Evolutionary conservation across 2,329 filamentous ascomycete genomes (phyloP).

Genomic region (Neofusicoccum kwambonambiense): DNA sequence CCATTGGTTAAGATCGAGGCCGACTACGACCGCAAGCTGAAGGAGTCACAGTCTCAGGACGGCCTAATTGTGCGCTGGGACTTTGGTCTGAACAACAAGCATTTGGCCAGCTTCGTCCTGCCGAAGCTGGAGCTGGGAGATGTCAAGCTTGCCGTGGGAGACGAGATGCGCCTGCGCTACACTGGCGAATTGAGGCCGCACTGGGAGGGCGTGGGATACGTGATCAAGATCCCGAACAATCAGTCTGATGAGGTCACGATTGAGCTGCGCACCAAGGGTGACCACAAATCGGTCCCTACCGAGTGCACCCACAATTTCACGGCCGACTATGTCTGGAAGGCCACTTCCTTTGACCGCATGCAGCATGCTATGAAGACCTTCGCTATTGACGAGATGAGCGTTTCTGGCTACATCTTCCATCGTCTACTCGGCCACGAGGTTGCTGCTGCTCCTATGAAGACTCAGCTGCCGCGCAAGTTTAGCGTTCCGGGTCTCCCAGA

Average conservation of each 20-base stretch:
- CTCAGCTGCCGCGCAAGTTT: constrained; percentile 93
- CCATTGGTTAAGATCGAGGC: constrained; percentile 98
- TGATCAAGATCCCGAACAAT: constrained; percentile 99
- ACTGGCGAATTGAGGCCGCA: constrained; percentile 86
- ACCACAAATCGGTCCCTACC: constrained; percentile 92
- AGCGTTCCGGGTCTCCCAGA: constrained; percentile 92
- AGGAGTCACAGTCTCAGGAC: constrained; percentile 97
- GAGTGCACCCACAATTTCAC: constrained; percentile 98
- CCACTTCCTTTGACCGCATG: constrained; percentile 98
- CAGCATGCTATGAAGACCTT: constrained; percentile 99
- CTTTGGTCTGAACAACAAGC: constrained; percentile 93
- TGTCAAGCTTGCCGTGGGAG: constrained; percentile 94
- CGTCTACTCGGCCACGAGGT: constrained; percentile 94
- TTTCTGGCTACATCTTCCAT: constrained; percentile 98
- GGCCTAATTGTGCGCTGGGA: constrained; percentile 94
- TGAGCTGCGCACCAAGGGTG: constrained; percentile 88
- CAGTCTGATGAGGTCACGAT: constrained; percentile 97
- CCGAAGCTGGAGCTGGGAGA: constrained; percentile 97
- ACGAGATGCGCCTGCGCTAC: constrained; percentile 97
- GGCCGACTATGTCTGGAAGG: constrained; percentile 99
- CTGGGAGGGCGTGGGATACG: constrained; percentile 98
- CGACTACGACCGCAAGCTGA: constrained; percentile 97
- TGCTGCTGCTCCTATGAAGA: constrained; percentile 91
- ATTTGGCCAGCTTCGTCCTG: constrained; percentile 89
- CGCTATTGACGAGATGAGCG: constrained; percentile 95